Percentiles rank a stretch among this genome's conserved stretches.
These are phyloP conservation scores for Castanea sativa DNA, from an alignment of 306 rosid species.

Conservation along the genomic window DNA sequence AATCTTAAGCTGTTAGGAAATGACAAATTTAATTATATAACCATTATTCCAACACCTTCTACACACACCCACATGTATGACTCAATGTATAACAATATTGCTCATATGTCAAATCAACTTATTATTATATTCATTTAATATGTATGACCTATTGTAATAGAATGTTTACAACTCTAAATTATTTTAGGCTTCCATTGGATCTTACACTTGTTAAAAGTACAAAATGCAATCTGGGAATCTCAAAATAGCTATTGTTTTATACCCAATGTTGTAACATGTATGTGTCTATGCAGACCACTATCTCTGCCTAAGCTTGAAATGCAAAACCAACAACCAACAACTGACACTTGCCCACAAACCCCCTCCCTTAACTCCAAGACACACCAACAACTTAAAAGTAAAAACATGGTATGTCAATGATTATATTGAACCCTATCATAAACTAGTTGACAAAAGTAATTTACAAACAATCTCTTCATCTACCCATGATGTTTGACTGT, in stretches of 20 bases:
- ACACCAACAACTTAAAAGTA: no score
- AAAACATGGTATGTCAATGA: no score
- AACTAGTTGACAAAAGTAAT: no score
- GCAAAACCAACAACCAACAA: background rate
- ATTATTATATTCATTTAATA: background rate
- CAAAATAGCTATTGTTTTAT: background rate
- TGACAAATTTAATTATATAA: no score
- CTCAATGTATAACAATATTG: background rate
- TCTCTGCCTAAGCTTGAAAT: background rate
- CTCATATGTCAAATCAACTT: background rate
- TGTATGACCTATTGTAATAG: background rate
- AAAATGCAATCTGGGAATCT: background rate
- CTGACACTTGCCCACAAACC: background rate
- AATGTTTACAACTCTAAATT: background rate
- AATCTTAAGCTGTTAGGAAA: no score
- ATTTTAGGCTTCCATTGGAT: background rate
- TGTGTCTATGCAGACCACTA: background rate
- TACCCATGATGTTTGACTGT: no score
- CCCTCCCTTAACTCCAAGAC: no score
- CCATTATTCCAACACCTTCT: no score
- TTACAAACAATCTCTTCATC: no score
- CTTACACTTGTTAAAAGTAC: background rate
- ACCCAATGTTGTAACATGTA: background rate
- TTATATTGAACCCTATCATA: no score
- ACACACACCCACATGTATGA: background rate